Evolutionary conservation across 169 alveolate species (phyloP), one percentile per base, ranked within the genome.

Genomic region (Cryptosporidium muris): DNA sequence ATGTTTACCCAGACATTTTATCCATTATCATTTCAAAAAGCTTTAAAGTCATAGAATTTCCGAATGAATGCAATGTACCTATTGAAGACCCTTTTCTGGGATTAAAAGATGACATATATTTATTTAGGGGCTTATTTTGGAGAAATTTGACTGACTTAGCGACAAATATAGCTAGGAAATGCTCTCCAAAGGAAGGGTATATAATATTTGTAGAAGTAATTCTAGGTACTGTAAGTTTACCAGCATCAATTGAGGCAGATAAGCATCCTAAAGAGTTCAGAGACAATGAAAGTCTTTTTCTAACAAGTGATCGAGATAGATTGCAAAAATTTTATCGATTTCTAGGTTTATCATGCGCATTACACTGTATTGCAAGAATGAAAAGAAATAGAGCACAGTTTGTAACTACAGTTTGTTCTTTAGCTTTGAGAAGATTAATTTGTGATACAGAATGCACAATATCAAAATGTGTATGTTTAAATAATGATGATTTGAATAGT

Each of bases 321-420:
- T 16, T 74, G 4, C 85, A 66, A 11, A 74, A 68, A 43, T 74
- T 58, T 74, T 74, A 40, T 74, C 56, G 85, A 36, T 74, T 58
- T 34, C 47, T 74, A 25, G 85, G 85, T 11, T 38, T 74, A 9
- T 37, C 54, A 47, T 74, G 66, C 38, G 54, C 85, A 5, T 42
- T 74, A 47, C 16, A 58, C 2, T 58, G 85, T 58, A 74, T 74
- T 45, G 54, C 85, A 9, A 74, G 85, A n/a, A 74, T 74, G 85
- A 74, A 74, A 43, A 74, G 85, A 54, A 74, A 74, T 25, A 74
- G 60, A 74, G 85, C 85, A 6, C 85, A 74, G 34, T 74, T 74
- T 74, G 25, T 58, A 11, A 58, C 85, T 11, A 74, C 74, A 8
- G 74, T 74, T 34, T 74, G 85, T 34, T 74, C 85, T 3, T 43